A percentile compares a stretch with the other conserved stretches of the same genome.
These are phyloP conservation scores for Rhizopus delemar DNA, from an alignment of 371 early-diverging fungal species.

Conservation along the genomic window DNA sequence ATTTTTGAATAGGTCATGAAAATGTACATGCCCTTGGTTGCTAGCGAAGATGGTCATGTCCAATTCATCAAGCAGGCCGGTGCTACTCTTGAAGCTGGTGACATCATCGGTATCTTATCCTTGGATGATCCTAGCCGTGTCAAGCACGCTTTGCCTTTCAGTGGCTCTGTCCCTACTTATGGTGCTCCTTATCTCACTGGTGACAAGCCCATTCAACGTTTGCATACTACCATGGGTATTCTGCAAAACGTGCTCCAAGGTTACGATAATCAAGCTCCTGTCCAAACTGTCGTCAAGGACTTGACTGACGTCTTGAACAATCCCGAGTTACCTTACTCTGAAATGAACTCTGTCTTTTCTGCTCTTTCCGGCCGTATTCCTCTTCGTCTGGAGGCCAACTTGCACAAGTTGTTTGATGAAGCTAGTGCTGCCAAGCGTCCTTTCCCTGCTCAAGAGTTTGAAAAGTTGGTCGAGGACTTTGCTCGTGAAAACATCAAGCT, in stretches of 20 bases:
- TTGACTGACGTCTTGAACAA: conserved; percentile 75
- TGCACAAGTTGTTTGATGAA: conserved; percentile 51
- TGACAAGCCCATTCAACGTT: conserved; percentile 85
- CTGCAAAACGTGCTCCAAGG: conserved; percentile 85
- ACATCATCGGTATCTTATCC: conserved; percentile 88
- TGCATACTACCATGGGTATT: conserved; percentile 60
- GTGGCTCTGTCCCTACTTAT: conserved; percentile 80
- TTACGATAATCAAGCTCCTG: conserved; percentile 79
- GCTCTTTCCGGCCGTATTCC: conserved; percentile 89
- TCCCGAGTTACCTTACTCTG: conserved; percentile 85
- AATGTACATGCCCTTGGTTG: conserved; percentile 97
- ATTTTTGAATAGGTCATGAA: conserved; percentile 86
- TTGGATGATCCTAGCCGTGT: conserved; percentile 94
- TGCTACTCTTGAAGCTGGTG: conserved; percentile 84
- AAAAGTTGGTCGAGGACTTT: conserved; percentile 63
- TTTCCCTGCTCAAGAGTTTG: conserved; percentile 80
- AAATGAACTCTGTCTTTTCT: conserved; percentile 80
- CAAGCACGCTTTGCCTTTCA: conserved; percentile 86
- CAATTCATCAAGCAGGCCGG: conserved; percentile 91
- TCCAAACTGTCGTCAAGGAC: conserved; percentile 69
- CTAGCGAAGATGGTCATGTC: conserved; percentile 88
- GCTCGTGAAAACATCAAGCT: conserved; percentile 53
- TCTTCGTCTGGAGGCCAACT: conserved; percentile 61
- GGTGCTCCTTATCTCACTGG: conserved; percentile 76
- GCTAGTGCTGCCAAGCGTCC: conserved; percentile 41